These are phyloP conservation scores for Limonomyces culmigenus DNA, from an alignment of 1,284 basidiomycete species.

Conservation along the genomic window DNA sequence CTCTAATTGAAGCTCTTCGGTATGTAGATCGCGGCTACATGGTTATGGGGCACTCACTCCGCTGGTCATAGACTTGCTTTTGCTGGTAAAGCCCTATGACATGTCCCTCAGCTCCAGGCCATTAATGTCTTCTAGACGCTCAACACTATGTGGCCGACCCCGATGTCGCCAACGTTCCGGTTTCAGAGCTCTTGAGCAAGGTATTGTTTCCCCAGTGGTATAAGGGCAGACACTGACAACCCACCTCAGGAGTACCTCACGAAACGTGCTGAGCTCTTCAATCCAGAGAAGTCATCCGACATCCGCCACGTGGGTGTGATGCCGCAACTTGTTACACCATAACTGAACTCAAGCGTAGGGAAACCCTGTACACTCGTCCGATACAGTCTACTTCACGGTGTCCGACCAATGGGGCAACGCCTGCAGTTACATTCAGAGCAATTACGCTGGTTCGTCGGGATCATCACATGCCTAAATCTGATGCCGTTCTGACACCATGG, in stretches of 20 bases:
- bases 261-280: slow-evolving; percentile 65
- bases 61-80: slow-evolving; percentile 44
- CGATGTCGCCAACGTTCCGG: slow-evolving; percentile 53
- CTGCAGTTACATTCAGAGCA: slow-evolving; percentile 90
- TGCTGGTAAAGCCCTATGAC: slow-evolving; percentile 26
- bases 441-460: slow-evolving; percentile 51
- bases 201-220: too few relatives aligned
- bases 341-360: slow-evolving; percentile 28
- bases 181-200: slow-evolving; percentile 69
- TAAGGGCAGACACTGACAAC: too few relatives aligned
- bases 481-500: slow-evolving; percentile 2
- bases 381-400: slow-evolving; percentile 89
- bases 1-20: slow-evolving; percentile 73
- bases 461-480: neutral
- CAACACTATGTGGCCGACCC: slow-evolving; percentile 86
- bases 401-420: slow-evolving; percentile 85
- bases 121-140: slow-evolving; percentile 37
- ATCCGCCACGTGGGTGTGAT: slow-evolving; percentile 51
- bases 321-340: slow-evolving; percentile 3
- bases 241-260: slow-evolving; percentile 76
- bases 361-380: slow-evolving; percentile 64
- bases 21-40: slow-evolving; percentile 22
- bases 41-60: neutral
- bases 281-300: slow-evolving; percentile 44
- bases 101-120: slow-evolving; percentile 1